phyloP scores from a whole-genome alignment of 768 basidiomycete genomes.

The Asterophora lycoperdoides region DNA sequence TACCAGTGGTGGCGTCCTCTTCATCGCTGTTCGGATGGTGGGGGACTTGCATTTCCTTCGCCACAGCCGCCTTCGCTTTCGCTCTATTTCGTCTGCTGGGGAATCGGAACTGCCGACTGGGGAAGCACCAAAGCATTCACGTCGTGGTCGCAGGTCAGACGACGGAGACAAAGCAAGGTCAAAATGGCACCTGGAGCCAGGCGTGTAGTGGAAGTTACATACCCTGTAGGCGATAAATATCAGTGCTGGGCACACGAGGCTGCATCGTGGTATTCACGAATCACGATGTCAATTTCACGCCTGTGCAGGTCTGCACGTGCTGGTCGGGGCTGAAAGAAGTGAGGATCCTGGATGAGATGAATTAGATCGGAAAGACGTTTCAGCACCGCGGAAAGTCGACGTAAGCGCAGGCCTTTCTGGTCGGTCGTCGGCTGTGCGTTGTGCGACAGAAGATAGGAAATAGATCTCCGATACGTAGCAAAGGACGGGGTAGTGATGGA shows the following conservation, averaged over 20 bases:
- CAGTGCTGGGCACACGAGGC: conserved; percentile 32
- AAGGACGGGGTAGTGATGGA: neutral
- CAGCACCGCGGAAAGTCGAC: neutral
- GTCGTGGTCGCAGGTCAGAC: neutral
- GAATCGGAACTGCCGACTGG: conserved; percentile 16
- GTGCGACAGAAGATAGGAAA: neutral
- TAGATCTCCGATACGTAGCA: neutral
- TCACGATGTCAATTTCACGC: conserved; percentile 8
- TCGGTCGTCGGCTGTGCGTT: neutral
- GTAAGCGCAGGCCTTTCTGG: conserved; percentile 2
- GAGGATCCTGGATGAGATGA: neutral
- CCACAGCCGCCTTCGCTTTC: neutral
- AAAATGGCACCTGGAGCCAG: neutral
- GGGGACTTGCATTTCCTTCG: conserved; percentile 13
- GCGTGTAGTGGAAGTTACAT: conserved; percentile 19
- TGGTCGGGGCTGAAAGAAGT: neutral
- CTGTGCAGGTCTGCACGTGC: conserved; percentile 21
- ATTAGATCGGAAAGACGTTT: conserved; percentile 10
- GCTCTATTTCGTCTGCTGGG: conserved; percentile 7
- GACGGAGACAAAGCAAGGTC: conserved; percentile 7
- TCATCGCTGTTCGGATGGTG: neutral
- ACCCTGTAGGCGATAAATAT: conserved; percentile 17
- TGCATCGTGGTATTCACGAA: conserved; percentile 29
- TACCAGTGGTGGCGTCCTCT: conserved; percentile 14
- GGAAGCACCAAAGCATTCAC: conserved; percentile 31